Evolutionary conservation across 208 protist species (phyloP), one percentile per base, ranked within the genome.

Genomic region (Wallacemonas rigidus): DNA sequence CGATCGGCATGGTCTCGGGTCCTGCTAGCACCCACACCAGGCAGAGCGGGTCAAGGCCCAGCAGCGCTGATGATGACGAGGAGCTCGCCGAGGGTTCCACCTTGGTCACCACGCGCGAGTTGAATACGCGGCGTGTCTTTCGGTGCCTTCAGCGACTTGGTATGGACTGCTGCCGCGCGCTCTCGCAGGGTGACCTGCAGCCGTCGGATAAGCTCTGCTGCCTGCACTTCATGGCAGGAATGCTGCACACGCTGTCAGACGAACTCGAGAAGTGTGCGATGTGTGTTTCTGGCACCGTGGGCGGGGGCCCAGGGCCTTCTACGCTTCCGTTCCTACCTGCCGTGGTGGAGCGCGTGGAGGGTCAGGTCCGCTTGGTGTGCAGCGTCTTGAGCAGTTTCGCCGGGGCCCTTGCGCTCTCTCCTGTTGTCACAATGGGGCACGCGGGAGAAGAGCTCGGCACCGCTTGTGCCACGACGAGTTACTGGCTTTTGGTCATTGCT

Each of bases 131-230:
- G 43, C 69, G 72, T 47, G 76, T 78, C n/a, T 72, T 85, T 17
- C 74, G 68, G 7, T 77, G 73, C 44, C 67, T 91, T 7, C 86
- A 82, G 63, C 68, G 71, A 14, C 69, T 91, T 35, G 79, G 75
- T 51, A 38, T 88, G 54, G 76, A 86, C 70, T 82, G 79, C 70
- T 80, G 80, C n/a, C 9, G 14, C 3, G 50, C 69, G 47, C 58
- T 90, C 57, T 69, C 56, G 64, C 35, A 8, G 8, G 50, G 14
- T 15, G 41, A 56, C 38, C n/a, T 81, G 39, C 58, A 71, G 54
- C 61, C 67, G 6, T 55, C 58, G 39, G 72, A 79, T 48, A 47
- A 70, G 14, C 77, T 72, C 58, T 72, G 73, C 11, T 84, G 79
- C 68, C 56, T 67, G 45, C 50, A 78, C 40, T 78, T 81, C 68